Conservation (phyloP, 176 grass and related monocot genomes). For the Aechmea fasciata region DNA sequence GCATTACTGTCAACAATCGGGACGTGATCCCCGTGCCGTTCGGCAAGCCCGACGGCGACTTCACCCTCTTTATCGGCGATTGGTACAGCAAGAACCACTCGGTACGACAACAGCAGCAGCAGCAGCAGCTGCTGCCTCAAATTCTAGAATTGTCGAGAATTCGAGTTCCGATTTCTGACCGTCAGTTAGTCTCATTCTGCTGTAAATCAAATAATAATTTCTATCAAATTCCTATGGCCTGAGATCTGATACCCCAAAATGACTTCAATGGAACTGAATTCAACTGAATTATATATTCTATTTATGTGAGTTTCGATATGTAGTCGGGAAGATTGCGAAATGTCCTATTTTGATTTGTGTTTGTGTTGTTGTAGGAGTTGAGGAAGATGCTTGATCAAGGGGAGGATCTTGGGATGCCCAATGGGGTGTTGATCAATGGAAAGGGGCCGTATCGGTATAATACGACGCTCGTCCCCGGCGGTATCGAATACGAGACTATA, state of each 20-base stretch:
- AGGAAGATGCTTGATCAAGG: slow-evolving; percentile 71
- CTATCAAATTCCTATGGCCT: not conserved
- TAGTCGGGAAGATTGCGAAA: no score
- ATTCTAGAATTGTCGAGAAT: not conserved
- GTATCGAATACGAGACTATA: slow-evolving; percentile 70
- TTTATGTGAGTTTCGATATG: no score
- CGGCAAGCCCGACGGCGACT: slow-evolving; percentile 49
- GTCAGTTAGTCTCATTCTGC: not conserved
- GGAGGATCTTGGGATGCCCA: slow-evolving; percentile 69
- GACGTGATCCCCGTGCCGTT: slow-evolving; percentile 71
- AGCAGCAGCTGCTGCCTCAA: no score
- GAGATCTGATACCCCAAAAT: no score
- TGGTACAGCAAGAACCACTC: slow-evolving; percentile 93
- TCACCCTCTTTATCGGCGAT: slow-evolving; percentile 77
- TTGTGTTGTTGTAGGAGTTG: slow-evolving; percentile 37
- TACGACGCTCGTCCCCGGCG: slow-evolving; percentile 51
- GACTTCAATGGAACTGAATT: no score
- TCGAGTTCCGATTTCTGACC: no score
- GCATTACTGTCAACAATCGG: slow-evolving; percentile 74
- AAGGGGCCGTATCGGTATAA: slow-evolving; percentile 87
- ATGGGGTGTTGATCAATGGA: slow-evolving; percentile 86
- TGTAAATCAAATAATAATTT: not conserved
- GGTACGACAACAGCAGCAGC: slow-evolving; percentile 1
- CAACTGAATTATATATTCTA: no score
- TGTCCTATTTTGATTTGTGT: no score